Percentiles rank a stretch among this genome's conserved stretches.
phyloP scores from a whole-genome alignment of 331 rosid species.

The Telfairia occidentalis region DNA sequence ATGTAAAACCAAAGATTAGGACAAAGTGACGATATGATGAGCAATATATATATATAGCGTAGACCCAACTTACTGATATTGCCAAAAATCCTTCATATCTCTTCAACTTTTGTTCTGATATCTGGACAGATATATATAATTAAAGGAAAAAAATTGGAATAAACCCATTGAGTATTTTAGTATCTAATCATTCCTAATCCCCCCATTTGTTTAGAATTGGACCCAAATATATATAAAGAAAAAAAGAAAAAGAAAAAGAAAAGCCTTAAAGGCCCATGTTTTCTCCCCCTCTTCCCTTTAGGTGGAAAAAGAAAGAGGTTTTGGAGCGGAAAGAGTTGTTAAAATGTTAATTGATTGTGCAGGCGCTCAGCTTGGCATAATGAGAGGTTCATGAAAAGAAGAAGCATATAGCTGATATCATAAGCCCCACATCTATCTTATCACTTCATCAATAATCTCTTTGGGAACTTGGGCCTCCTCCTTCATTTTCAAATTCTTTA shows the following conservation, averaged over 20 bases:
- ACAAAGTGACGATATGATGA: neutral
- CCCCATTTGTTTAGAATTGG: neutral
- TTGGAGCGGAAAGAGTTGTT: constrained; percentile 39
- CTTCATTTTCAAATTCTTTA: constrained; percentile 11
- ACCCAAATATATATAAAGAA: neutral
- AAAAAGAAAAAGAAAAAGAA: neutral
- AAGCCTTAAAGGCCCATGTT: neutral
- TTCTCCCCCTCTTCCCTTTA: constrained; percentile 33
- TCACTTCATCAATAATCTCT: constrained; percentile 60
- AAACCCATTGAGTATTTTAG: neutral
- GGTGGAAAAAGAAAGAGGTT: constrained; percentile 16
- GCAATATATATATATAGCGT: neutral
- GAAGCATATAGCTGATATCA: constrained; percentile 15
- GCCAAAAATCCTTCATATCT: constrained; percentile 3
- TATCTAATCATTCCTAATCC: neutral
- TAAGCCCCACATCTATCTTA: constrained; percentile 47
- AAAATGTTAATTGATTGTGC: constrained; percentile 36
- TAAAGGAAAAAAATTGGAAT: neutral
- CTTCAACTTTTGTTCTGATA: neutral
- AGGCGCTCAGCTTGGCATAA: constrained; percentile 36
- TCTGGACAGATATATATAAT: too few species aligned
- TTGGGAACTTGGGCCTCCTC: constrained; percentile 95
- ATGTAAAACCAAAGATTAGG: constrained; percentile 3
- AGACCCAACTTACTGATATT: neutral
- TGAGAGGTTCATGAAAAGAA: constrained; percentile 43